Evolutionary conservation across 2,329 filamentous ascomycete species (phyloP), one percentile per base, ranked within the genome.

Genomic region (Parasarocladium wereldwijsianum): DNA sequence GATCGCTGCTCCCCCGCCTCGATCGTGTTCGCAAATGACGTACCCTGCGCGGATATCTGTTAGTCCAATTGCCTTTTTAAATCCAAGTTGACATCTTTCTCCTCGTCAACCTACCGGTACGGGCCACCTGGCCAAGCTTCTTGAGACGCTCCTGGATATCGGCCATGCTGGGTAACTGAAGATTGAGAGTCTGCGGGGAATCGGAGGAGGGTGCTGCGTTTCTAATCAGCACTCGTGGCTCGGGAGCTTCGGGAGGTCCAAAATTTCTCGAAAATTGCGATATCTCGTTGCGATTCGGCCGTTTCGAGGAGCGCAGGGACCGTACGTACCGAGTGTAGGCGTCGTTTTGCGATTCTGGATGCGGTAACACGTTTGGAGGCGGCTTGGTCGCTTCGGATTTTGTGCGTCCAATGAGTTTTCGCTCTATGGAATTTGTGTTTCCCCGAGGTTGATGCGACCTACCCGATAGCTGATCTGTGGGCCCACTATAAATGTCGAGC

Each of bases 41-140:
- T 57, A 58, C 55, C 55, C 55, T 58, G 36, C 25, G 10, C 15
- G 22, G 11, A 24, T 17, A 14, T 24, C 31, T 29, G 17, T 23
- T 35, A 22, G 16, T 32, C 9, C 28, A 21, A 10, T 22, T n/a
- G n/a, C n/a, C n/a, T n/a, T 21, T n/a, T n/a, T 21, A 8, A 21
- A 21, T 21, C 20, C 20, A 21, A 21, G 20, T 21, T 21, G 8
- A 21, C n/a, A 8, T 10, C 15, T 18, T 21, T 26, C 19, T n/a
- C 14, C 19, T 13, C 12, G 13, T 33, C 34, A 31, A 72, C 76
- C 49, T 72, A 82, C 78, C 78, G 61, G 76, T 82, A 55, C 64
- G 62, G 49, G 62, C 62, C 36, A 46, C 44, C 44, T 45, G 43
- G 52, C 62, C 63, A 40, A 68, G 63, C 64, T 69, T 69, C 64